Evolutionary conservation across 495 filamentous ascomycete genomes (phyloP), one percentile per base, ranked within the genome.

Genomic region (Xylaria curta): DNA sequence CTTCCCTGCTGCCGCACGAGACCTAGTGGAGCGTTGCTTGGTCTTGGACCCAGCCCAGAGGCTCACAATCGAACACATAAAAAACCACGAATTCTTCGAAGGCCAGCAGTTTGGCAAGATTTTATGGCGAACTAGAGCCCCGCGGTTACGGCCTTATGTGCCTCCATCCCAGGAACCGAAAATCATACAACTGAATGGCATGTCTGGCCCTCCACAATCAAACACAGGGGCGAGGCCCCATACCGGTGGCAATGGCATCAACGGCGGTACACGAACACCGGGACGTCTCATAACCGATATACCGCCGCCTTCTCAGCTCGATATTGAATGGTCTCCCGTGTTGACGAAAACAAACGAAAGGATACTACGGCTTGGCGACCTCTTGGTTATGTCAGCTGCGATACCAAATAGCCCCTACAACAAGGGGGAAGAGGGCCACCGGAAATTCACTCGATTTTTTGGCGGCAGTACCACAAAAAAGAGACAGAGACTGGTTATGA

Each of bases 261-360:
- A 75, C 33, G 73, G 77, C n/a, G 69, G 79, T 51, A 82, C 80
- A 72, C 85, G 82, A 69, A 74, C 65, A 63, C 90, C 93, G 26
- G 91, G 94, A 13, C 87, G 94, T 70, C 89, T 98, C 51, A 96
- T 98, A 69, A 98, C 97, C 2, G 97, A 99, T 79, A 85, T 99
- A 33, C 94, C 97, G 2, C 95, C 97, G 40, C 97, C 97, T 12
- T 97, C 92, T 69, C 97, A 99, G 79, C 85, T 99, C 19, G 97
- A 99, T 80, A 97, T 99, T 69, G 97, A 98, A 81, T 99, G 97
- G 97, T 98, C 95, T 2, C 97, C 97, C 10, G 97, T 99, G 3
- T 82, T 99, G 66, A 97, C 93, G 40, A 91, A 89, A 68, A 89
- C 87, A 69, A 97, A 98, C 76, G 97, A 99, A 83, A 87, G 97